phyloP scores from a whole-genome alignment of 257 asterid genomes.

The Asclepias syriaca region DNA sequence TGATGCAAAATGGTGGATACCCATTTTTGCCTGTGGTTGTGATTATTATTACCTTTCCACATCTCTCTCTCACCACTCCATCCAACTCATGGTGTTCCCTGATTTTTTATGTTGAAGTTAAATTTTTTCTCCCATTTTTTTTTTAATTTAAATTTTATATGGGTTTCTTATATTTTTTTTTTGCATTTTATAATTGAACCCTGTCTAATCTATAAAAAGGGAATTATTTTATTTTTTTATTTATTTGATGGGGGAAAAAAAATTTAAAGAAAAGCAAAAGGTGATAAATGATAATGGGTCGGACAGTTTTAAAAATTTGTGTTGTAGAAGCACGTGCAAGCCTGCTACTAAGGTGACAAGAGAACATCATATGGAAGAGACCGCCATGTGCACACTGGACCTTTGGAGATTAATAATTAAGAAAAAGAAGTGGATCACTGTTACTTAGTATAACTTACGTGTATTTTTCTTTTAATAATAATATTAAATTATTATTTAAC shows the following conservation, averaged over 20 bases:
- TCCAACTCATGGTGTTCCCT: not conserved
- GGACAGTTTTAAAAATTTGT: not conserved
- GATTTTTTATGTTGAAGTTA: too few species aligned
- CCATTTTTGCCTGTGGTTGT: not conserved
- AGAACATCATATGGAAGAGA: not conserved
- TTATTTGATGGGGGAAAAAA: too few species aligned
- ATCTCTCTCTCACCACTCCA: not conserved
- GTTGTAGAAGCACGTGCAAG: not conserved
- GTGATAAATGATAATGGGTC: not conserved
- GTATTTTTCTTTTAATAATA: too few species aligned
- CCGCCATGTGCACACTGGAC: slow-evolving; percentile 6
- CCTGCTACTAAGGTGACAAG: not conserved
- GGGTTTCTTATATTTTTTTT: too few species aligned
- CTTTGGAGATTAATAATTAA: not conserved
- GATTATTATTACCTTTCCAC: not conserved
- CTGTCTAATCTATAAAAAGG: too few species aligned
- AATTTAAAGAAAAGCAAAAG: too few species aligned
- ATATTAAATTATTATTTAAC: too few species aligned
- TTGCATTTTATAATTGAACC: too few species aligned
- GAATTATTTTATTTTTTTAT: too few species aligned
- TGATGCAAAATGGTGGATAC: not conserved
- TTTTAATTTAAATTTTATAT: too few species aligned
- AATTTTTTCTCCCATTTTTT: too few species aligned
- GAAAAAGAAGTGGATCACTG: not conserved
- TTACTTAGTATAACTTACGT: too few species aligned